Base-by-base conservation (phyloP, 306 rosid species). In the Alnus glutinosa region DNA sequence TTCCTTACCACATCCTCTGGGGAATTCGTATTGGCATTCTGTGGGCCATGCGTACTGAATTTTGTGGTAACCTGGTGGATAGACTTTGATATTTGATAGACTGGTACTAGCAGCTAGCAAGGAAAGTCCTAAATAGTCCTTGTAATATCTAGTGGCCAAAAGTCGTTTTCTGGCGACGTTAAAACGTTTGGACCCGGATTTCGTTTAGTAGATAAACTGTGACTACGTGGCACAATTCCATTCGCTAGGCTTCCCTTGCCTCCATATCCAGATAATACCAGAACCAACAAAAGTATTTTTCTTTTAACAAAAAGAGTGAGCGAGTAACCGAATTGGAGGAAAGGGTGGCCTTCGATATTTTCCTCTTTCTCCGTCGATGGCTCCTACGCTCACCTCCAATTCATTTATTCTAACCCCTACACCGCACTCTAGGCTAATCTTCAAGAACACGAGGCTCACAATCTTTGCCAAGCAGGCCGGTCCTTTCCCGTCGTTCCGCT, bases 341-440 rank as follows among this genome's bases (percentile, higher is more conserved):
- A 72, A 76, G 73, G 71, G 75, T 44, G 55, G 18, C 8, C 78
- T 50, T 39, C 83, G 54, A 71, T n/a, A 11, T 77, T 75, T 71
- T 57, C 63, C 72, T 73, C n/a, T 23, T 48, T 44, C 4, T 8
- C 39, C 15, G 55, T 57, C 86, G 75, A 93, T 95, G 99, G 96
- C 97, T 78, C 87, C 92, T 7, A 87, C 91, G 71, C 92, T 92
- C 55, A 81, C 89, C 72, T 92, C 97, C 80, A 80, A 87, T 77
- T 89, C 98, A 1, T 89, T 91, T 64, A 86, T 90, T 76, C 75
- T 90, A 49, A 73, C 85, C 79, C 79, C 91, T 4, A 28, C 92
- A 1, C 88, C 89, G 49, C 90, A 80, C 52, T 77, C 92, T 9
- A 80, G 83, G 78, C 55, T 80, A 23, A 76, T 23, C 79, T 71